Evolutionary conservation across 116 monocot genomes (phyloP), one percentile per base, ranked within the genome.

Genomic region (Zostera marina): DNA sequence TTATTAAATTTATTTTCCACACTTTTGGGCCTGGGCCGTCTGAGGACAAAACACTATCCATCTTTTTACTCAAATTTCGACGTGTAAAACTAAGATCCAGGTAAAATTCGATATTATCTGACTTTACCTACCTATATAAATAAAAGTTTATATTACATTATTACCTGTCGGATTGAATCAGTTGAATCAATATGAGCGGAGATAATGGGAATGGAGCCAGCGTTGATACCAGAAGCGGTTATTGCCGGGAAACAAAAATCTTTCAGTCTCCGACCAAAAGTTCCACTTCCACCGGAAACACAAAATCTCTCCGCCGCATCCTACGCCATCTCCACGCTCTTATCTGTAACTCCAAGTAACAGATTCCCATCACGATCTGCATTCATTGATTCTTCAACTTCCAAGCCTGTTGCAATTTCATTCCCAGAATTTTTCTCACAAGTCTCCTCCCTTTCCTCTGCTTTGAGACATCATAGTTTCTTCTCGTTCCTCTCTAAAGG

Each of bases 141-240:
- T n/a, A n/a, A n/a, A n/a, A n/a, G n/a, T n/a, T n/a, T n/a, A n/a
- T n/a, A n/a, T n/a, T n/a, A n/a, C n/a, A n/a, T n/a, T n/a, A n/a
- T n/a, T n/a, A n/a, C n/a, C n/a, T n/a, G n/a, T n/a, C n/a, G n/a
- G n/a, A n/a, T n/a, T n/a, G n/a, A n/a, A n/a, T n/a, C n/a, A n/a
- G n/a, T 32, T 5, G 32, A 1, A 32, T 32, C 32, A 32, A 32
- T 5, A 32, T 32, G 32, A 1, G 0, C 32, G 32, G 32, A 32
- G 5, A 2, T 32, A 1, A 32, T 32, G 32, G 32, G 32, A 32
- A 5, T 32, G 32, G 32, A 5, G 32, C 45, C 23, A 22, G 42
- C 52, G 26, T 66, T 21, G 68, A 67, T 24, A 55, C 67, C 5
- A 56, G 62, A 32, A 62, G 55, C 46, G 73, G 73, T 17, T 73